Percentiles rank a stretch among this genome's conserved stretches.
Conservation (phyloP, 164 flowering plant genomes). For the Tetrastigma voinierianum region DNA sequence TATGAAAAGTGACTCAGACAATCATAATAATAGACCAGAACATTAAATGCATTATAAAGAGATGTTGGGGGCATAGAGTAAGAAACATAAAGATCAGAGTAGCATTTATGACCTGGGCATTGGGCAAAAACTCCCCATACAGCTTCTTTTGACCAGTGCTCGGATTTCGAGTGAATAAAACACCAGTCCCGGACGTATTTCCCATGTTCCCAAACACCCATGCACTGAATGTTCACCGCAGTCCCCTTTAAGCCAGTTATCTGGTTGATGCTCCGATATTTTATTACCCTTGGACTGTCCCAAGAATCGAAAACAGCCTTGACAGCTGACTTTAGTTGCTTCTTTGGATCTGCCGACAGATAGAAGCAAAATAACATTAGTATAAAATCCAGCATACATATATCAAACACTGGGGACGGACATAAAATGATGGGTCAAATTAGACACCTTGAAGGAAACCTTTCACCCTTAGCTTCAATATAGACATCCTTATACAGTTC, state of each 20-base stretch:
- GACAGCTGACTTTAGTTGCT: slow-evolving; percentile 73
- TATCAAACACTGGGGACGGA: too few species aligned
- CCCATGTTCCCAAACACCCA: slow-evolving; percentile 99
- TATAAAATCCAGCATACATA: not conserved
- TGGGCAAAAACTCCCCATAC: slow-evolving; percentile 90
- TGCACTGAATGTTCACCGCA: slow-evolving; percentile 91
- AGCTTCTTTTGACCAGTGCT: slow-evolving; percentile 98
- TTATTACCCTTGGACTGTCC: slow-evolving; percentile 94
- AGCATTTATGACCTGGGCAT: slow-evolving; percentile 76
- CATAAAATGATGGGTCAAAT: not conserved
- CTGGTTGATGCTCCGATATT: slow-evolving; percentile 90
- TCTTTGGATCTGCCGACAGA: slow-evolving; percentile 64
- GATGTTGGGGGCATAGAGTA: not conserved
- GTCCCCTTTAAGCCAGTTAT: slow-evolving; percentile 93
- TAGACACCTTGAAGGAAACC: slow-evolving; percentile 77
- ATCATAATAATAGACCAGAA: not conserved
- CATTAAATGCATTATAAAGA: not conserved
- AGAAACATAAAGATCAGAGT: not conserved
- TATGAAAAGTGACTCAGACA: slow-evolving; percentile 1
- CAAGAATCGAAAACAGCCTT: slow-evolving; percentile 96
- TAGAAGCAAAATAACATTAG: slow-evolving; percentile 1
- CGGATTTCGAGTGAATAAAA: slow-evolving; percentile 93
- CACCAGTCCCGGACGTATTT: slow-evolving; percentile 96
- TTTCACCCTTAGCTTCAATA: slow-evolving; percentile 69
- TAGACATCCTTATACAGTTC: slow-evolving; percentile 83